phyloP scores from a whole-genome alignment of 306 rosid species.

The Prunus padus region DNA sequence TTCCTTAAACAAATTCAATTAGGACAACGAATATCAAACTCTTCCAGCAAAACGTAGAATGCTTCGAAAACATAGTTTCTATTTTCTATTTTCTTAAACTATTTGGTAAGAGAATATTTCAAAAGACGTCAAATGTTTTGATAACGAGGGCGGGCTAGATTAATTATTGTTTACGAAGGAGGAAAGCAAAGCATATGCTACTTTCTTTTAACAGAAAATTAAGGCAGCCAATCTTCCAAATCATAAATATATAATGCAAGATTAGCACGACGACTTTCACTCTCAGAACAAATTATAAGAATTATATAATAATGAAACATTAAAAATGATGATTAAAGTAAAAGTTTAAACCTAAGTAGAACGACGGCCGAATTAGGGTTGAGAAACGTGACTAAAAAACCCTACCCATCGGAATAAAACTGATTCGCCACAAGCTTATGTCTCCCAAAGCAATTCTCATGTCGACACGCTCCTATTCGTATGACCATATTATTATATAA shows the following conservation, averaged over 20 bases:
- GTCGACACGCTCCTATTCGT: background rate
- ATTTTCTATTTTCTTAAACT: no score
- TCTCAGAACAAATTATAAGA: no score
- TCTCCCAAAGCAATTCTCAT: constrained; percentile 3
- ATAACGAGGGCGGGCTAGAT: no score
- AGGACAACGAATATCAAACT: background rate
- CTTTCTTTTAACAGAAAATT: background rate
- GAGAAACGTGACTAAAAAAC: constrained; percentile 43
- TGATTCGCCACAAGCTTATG: constrained; percentile 51
- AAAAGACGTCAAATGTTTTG: no score
- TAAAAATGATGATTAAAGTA: constrained; percentile 27
- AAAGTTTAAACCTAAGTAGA: constrained; percentile 11
- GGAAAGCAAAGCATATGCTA: background rate
- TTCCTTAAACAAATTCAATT: background rate
- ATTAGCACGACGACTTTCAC: background rate
- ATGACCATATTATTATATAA: background rate
- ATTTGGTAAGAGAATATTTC: no score
- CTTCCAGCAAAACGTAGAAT: no score
- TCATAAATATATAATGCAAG: background rate
- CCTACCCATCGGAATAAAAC: constrained; percentile 25
- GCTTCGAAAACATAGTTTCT: no score
- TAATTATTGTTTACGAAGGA: no score
- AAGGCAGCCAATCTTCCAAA: background rate
- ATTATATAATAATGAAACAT: background rate
- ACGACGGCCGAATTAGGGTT: constrained; percentile 36